Conservation (phyloP, 306 rosid genomes). For the Citrullus mucosospermus region DNA sequence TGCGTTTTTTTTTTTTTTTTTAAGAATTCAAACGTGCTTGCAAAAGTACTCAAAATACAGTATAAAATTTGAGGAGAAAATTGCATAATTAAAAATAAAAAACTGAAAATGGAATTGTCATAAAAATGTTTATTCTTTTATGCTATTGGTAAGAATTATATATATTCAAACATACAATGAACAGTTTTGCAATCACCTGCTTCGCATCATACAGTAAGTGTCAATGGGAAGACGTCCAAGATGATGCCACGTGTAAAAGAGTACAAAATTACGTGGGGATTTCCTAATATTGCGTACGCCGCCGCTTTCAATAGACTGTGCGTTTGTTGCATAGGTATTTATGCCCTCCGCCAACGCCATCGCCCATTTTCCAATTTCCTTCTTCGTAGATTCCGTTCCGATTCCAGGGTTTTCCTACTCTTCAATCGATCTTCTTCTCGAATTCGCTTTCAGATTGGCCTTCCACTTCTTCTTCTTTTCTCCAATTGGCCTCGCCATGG, state of each 20-base stretch:
- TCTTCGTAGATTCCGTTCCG: background rate
- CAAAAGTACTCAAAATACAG: no score
- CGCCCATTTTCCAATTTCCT: no score
- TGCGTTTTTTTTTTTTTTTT: no score
- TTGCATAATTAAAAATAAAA: no score
- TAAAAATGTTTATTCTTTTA: no score
- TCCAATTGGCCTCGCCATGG: constrained; percentile 24
- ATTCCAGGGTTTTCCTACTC: background rate
- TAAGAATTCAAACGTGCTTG: no score
- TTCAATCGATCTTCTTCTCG: background rate
- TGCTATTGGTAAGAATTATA: no score
- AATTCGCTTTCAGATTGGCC: background rate
- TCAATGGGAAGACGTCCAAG: background rate
- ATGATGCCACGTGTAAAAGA: background rate
- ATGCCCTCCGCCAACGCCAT: background rate
- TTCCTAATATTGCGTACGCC: background rate
- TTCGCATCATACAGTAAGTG: background rate
- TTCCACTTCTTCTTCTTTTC: background rate
- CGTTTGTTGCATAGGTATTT: constrained; percentile 4
- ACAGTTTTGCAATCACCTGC: background rate
- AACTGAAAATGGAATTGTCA: no score
- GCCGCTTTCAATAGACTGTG: background rate
- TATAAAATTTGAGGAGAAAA: no score
- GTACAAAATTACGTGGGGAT: background rate
- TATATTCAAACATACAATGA: no score